phyloP scores from a whole-genome alignment of 106 monocot species.

The Ottelia alismoides region DNA sequence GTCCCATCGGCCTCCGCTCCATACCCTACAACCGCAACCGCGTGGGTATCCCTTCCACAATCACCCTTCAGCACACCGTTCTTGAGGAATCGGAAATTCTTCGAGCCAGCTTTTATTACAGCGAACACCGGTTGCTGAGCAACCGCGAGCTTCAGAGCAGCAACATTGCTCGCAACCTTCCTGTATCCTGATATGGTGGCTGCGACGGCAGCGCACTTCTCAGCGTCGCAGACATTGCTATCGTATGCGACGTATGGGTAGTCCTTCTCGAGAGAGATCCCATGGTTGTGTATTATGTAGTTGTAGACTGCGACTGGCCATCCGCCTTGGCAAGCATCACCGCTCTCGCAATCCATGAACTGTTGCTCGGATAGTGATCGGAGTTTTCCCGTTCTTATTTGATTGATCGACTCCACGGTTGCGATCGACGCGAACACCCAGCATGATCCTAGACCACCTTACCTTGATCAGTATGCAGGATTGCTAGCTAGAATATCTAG shows the following conservation, averaged over 20 bases:
- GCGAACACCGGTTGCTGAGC: not conserved
- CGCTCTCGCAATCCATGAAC: constrained; percentile 3
- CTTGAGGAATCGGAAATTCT: not conserved
- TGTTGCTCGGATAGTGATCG: constrained; percentile 7
- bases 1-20: not conserved
- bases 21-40: not conserved
- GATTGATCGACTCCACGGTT: not conserved
- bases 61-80: not conserved
- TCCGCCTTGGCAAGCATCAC: not conserved
- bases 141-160: not conserved
- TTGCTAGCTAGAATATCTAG: too few relatives aligned
- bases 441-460: constrained; percentile 3
- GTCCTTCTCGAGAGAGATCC: not conserved
- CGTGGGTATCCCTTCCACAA: not conserved
- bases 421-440: constrained; percentile 7
- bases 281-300: not conserved
- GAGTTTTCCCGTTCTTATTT: not conserved
- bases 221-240: not conserved
- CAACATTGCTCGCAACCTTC: not conserved
- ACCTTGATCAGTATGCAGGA: too few relatives aligned
- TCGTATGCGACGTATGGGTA: not conserved
- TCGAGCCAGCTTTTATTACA: not conserved
- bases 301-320: not conserved
- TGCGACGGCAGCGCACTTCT: not conserved
- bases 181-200: not conserved